Conservation (phyloP, 139 green algal genomes). For the Spirogloea muscicola region DNA sequence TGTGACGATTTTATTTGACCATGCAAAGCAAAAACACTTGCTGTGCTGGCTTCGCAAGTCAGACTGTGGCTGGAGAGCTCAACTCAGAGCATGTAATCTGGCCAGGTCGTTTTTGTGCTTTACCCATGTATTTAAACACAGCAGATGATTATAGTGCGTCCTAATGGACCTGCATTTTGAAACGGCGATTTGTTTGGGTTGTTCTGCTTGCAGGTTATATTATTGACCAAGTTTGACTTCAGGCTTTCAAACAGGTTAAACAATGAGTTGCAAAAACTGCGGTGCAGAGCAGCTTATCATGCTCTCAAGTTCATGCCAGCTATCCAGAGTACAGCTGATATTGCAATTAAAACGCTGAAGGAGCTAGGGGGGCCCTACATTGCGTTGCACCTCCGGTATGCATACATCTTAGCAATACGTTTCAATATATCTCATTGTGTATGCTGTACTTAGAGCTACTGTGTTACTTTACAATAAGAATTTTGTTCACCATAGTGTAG, state of each 20-base stretch:
- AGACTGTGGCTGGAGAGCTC: not conserved
- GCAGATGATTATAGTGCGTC: not conserved
- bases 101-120: not conserved
- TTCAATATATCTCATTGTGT: not conserved
- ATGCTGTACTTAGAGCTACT: not conserved
- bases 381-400: not conserved
- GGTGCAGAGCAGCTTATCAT: conserved; percentile 2
- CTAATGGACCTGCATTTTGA: no score
- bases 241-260: not conserved
- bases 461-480: not conserved
- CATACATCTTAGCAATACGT: not conserved
- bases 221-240: conserved; percentile 6
- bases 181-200: no score
- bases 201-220: not conserved
- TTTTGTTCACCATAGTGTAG: not conserved
- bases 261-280: not conserved
- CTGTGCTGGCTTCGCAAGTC: not conserved
- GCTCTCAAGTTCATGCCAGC: not conserved
- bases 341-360: not conserved
- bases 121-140: not conserved
- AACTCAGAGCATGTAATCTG: no score
- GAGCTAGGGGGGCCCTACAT: not conserved
- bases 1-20: no score
- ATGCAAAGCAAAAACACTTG: not conserved
- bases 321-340: no score